A percentile compares a stretch with the other conserved stretches of the same genome.
phyloP scores from a whole-genome alignment of 2,329 filamentous ascomycete species.

The Hypoxylon sp. region DNA sequence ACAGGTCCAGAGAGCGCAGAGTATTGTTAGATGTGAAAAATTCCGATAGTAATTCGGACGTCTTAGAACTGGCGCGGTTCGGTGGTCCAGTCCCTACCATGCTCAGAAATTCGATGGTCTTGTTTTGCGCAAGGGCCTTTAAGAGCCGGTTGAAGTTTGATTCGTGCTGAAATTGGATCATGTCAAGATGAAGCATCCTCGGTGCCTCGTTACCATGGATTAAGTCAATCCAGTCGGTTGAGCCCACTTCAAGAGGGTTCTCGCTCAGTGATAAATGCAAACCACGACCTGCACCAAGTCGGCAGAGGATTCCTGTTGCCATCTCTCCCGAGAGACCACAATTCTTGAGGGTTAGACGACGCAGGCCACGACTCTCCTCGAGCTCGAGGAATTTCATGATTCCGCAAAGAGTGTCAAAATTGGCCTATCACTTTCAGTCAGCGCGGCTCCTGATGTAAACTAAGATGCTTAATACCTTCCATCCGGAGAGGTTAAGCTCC shows the following conservation, averaged over 20 bases:
- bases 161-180: conserved; percentile 68
- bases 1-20: conserved; percentile 66
- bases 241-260: conserved; percentile 65
- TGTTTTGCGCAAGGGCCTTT: conserved; percentile 62
- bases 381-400: conserved; percentile 61
- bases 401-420: conserved; percentile 60
- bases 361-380: conserved; percentile 56
- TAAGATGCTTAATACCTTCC: conserved; percentile 55
- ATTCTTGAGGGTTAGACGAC: conserved; percentile 61
- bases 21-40: conserved; percentile 65
- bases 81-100: conserved; percentile 66
- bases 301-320: conserved; percentile 62
- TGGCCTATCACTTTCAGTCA: conserved; percentile 54
- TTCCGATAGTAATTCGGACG: conserved; percentile 60
- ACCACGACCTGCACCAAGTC: conserved; percentile 61
- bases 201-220: conserved; percentile 62
- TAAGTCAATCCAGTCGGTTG: conserved; percentile 62
- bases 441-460: conserved; percentile 1
- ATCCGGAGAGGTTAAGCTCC: conserved; percentile 66
- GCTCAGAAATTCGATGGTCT: conserved; percentile 63
- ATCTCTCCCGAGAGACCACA: conserved; percentile 64
- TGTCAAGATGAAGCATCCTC: conserved; percentile 64
- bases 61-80: conserved; percentile 58
- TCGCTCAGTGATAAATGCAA: conserved; percentile 63
- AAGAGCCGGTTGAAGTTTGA: conserved; percentile 64